Base-by-base conservation (phyloP, 805 yeast species). In the Zygoascus flipseniorum region DNA sequence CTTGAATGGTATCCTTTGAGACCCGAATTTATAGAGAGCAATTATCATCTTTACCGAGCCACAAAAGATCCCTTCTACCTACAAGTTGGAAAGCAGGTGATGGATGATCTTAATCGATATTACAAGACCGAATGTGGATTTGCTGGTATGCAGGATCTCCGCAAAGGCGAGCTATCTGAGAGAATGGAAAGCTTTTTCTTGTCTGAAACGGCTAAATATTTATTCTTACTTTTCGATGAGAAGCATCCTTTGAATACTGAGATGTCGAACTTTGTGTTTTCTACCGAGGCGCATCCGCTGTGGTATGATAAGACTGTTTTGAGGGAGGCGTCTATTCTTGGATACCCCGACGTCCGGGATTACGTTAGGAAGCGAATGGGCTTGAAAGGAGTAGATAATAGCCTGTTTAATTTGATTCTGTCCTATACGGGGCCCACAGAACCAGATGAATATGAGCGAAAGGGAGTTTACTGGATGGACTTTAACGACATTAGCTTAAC, bases 211-310 rank as follows among this genome's bases (percentile, higher is more conserved):
- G 73, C 88, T 54, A 90, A 90, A 69, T 90, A 90, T 63, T 70
- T 90, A 13, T 90, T 83, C 62, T 68, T 90, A 31, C 69, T 89
- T 44, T 90, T 90, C 70, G 95, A 89, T 63, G 83, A 75, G 14
- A 76, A 73, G 5, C 82, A 89, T 63, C 62, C 64, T 1, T 74
- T 81, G 56, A 77, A 81, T 70, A 60, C 51, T 1, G 67, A 68
- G 2, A 61, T 64, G 16, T 69, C 72, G 28, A 71, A 67, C 56
- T 68, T 72, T 32, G 68, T 85, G 47, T 85, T 89, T 67, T 79
- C 92, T 11, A 90, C 98, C 0, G 98, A 90, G 62, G 97, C 90
- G 0, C 98, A 90, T 67, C 96, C 96, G 2, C 66, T 89, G 57
- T 88, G 96, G 95, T 73, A 77, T 51, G 79, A 79, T 47, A 57